Base-by-base conservation (phyloP, 371 early-diverging fungal genomes). In the Rhizopus sp. region DNA sequence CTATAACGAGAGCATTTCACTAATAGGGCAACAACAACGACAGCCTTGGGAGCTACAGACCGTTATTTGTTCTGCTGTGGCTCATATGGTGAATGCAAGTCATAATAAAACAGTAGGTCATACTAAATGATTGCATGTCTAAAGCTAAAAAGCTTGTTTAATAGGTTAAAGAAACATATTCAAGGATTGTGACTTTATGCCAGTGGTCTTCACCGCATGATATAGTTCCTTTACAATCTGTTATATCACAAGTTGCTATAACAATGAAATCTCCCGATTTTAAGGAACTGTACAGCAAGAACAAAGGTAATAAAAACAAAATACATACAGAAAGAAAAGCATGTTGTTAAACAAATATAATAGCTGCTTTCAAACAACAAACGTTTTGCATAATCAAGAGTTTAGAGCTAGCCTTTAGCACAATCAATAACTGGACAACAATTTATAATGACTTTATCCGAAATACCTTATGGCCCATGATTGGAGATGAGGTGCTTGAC, bases 381-480 rank as follows among this genome's bases (percentile, higher is more conserved):
- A 17, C 8, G 12, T 46, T 46, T 12, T 46, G 46, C 29, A 46
- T 46, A n/a, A 15, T 46, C 46, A 46, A 46, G 29, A 46, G 46
- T 9, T 23, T 29, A 7, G 46, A 46, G 12, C 29, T 46, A 15
- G 8, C 29, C 17, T 23, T 46, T 15, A 7, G 30, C 15, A 46
- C 9, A 23, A 9, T 46, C 5, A 23, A 46, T 23, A 23, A 46
- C 29, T 46, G 46, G 46, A 2, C 17, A 9, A 7, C 6, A 7
- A 23, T 23, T 7, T 46, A 46, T 23, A 29, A 46, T 23, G 17
- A 17, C 8, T 46, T 9, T 23, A 46, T 46, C 8, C 5, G 29
- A 46, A 23, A 8, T 29, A 46, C 46, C 8, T 15, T 46, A 23
- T 46, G 46, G 46, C 46, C 46, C 8, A 9, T 46, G 12, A 17